Evolutionary conservation across 169 alveolate genomes (phyloP).

Genomic region (Plasmodium cynomolgi): DNA sequence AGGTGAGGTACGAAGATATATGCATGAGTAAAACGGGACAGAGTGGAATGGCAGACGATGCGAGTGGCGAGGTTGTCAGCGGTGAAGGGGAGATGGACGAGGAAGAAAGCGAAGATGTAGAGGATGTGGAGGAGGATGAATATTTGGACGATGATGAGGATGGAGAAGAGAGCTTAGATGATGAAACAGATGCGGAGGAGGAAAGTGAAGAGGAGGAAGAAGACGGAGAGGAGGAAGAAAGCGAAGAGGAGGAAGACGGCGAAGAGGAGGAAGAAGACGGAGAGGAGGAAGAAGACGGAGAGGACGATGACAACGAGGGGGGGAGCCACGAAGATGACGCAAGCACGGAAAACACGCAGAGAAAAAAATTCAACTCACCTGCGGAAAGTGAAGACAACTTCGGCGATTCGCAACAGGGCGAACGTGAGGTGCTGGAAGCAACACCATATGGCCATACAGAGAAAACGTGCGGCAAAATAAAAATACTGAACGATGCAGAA

Average conservation of each 20-base stretch:
- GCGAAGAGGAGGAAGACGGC: not conserved
- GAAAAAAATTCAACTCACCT: not conserved
- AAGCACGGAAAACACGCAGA: not conserved
- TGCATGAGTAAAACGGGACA: not conserved
- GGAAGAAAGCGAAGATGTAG: not conserved
- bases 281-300: slow-evolving; percentile 9
- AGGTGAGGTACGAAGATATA: not conserved
- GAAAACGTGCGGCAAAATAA: not conserved
- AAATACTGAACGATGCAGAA: slow-evolving; percentile 25
- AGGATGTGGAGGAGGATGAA: not conserved
- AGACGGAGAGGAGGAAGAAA: not conserved
- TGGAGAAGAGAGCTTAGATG: not conserved
- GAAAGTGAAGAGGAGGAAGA: not conserved
- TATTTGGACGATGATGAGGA: not conserved
- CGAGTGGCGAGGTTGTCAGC: not conserved
- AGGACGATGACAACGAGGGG: not conserved
- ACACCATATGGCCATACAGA: not conserved
- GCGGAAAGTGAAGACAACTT: slow-evolving; percentile 1
- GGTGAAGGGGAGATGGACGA: not conserved
- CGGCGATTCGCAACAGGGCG: not conserved
- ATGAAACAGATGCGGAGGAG: not conserved
- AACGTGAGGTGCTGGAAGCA: not conserved
- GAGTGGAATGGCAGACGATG: not conserved
- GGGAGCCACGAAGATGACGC: not conserved
- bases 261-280: not conserved